Evolutionary conservation across 2,329 filamentous ascomycete genomes (phyloP).

Genomic region (Periconia sp.): DNA sequence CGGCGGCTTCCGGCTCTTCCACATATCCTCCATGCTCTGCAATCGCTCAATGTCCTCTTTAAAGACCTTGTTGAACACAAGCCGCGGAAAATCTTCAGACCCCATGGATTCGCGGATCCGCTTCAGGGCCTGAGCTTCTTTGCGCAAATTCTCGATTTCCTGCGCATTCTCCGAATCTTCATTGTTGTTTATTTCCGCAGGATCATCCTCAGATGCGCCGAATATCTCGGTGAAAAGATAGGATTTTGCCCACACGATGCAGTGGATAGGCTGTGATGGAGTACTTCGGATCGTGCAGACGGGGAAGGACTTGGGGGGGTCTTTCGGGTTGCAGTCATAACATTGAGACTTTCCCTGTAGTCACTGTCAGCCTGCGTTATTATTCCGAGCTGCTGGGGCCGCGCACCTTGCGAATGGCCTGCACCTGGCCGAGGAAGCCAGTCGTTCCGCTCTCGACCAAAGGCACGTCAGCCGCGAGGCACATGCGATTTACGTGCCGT

Average conservation of each 20-base stretch:
- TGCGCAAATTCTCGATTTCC: conserved; percentile 86
- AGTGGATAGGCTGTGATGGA: conserved; percentile 95
- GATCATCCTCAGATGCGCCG: conserved; percentile 85
- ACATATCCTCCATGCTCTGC: conserved; percentile 92
- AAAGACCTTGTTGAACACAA: conserved; percentile 94
- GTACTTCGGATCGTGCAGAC: conserved; percentile 98
- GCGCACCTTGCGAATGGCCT: conserved; percentile 83
- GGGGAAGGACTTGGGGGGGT: conserved; percentile 88
- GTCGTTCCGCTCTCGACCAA: conserved; percentile 97
- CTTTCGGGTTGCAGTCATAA: conserved; percentile 93
- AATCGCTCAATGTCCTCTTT: conserved; percentile 81
- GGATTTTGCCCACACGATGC: conserved; percentile 98
- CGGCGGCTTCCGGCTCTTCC: conserved; percentile 81
- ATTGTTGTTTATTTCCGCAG: conserved; percentile 77
- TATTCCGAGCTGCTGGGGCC: neutral
- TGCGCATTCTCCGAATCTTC: conserved; percentile 81
- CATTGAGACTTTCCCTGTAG: conserved; percentile 79
- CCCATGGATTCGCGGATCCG: conserved; percentile 82
- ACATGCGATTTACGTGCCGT: conserved; percentile 97
- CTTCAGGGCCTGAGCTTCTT: conserved; percentile 83
- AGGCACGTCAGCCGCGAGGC: conserved; percentile 85
- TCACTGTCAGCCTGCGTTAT: conserved; percentile 6
- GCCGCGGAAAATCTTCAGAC: conserved; percentile 74
- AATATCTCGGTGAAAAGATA: conserved; percentile 96
- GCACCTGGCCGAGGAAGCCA: conserved; percentile 96